Evolutionary conservation across 176 grass and related monocot genomes (phyloP).

Genomic region (Eragrostis nindensis): DNA sequence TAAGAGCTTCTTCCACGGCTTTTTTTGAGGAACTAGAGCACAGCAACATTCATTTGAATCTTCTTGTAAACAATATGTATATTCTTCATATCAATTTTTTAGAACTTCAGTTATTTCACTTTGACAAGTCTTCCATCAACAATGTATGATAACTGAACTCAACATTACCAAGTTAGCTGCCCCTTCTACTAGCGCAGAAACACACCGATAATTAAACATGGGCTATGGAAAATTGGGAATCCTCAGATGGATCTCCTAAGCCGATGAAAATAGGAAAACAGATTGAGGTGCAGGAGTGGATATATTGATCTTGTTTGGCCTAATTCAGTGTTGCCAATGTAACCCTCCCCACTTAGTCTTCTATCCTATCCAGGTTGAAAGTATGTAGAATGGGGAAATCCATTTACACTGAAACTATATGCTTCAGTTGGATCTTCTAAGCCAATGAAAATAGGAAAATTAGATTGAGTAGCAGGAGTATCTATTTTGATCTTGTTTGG

Average conservation of each 20-base stretch:
- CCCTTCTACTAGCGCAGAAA: not conserved
- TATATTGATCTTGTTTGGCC: not conserved
- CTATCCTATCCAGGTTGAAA: too few relatives aligned
- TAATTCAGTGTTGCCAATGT: not conserved
- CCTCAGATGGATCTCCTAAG: not conserved
- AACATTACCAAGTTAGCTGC: not conserved
- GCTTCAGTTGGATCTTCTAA: too few relatives aligned
- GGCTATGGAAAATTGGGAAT: not conserved
- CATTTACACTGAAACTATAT: too few relatives aligned
- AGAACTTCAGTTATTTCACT: not conserved
- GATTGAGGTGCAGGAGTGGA: not conserved
- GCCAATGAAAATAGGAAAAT: too few relatives aligned
- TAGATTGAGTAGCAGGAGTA: too few relatives aligned
- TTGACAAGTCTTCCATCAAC: not conserved
- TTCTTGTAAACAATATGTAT: not conserved
- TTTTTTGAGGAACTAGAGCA: not conserved
- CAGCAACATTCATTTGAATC: not conserved
- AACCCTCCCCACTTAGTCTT: too few relatives aligned
- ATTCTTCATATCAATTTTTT: not conserved
- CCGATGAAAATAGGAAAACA: not conserved
- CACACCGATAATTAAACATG: not conserved
- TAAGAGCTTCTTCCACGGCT: not conserved
- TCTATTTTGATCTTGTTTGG: too few relatives aligned
- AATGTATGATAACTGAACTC: not conserved
- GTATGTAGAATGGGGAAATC: too few relatives aligned